A percentile compares a stretch with the other conserved stretches of the same genome.
Conservation (phyloP, 768 basidiomycete species). For the Cytidiella melzeri region DNA sequence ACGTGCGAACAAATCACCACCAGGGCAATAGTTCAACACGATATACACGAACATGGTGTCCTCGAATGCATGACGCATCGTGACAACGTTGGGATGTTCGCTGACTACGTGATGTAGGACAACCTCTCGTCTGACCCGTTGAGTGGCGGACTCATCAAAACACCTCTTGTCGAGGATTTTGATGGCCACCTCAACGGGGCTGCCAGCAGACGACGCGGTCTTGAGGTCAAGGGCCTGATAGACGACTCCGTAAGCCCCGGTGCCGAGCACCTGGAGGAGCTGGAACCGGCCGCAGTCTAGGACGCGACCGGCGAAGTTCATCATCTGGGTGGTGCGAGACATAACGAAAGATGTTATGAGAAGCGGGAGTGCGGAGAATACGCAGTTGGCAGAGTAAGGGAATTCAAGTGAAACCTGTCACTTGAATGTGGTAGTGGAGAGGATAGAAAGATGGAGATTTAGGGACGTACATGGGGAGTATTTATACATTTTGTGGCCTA, state of each 20-base stretch:
- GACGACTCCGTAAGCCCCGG: constrained; percentile 19
- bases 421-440: constrained; percentile 7
- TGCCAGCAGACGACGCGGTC: background rate
- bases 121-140: constrained; percentile 49
- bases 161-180: constrained; percentile 15
- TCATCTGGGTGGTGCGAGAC: constrained; percentile 10
- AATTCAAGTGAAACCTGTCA: constrained; percentile 12
- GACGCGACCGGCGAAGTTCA: constrained; percentile 14
- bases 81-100: constrained; percentile 61
- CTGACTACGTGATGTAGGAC: constrained; percentile 46
- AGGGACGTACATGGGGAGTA: background rate
- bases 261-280: constrained; percentile 16
- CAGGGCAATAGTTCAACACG: constrained; percentile 42
- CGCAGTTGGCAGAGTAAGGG: background rate
- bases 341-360: background rate
- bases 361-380: background rate
- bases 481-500: background rate
- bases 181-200: constrained; percentile 8
- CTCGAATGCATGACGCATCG: constrained; percentile 58
- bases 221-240: constrained; percentile 15
- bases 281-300: constrained; percentile 16
- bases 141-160: background rate
- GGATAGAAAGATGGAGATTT: background rate
- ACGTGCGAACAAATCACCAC: constrained; percentile 42
- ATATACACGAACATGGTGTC: constrained; percentile 65